These are phyloP conservation scores for Oehlia diaphana DNA, from an alignment of 192 early-diverging fungal species.

Conservation along the genomic window DNA sequence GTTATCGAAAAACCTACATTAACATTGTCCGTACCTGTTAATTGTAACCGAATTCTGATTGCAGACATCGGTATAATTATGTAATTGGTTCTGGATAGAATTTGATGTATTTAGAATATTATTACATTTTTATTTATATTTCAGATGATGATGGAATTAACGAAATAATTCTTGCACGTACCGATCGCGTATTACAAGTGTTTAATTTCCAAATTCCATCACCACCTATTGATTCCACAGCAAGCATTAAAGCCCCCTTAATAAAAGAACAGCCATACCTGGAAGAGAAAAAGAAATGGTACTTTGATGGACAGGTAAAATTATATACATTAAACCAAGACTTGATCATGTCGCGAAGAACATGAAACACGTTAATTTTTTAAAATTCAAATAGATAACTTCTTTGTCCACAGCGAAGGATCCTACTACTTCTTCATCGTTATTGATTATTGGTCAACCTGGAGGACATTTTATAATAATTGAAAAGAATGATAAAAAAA, in stretches of 20 bases:
- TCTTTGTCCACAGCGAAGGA: conserved; percentile 48
- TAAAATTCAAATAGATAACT: conserved; percentile 41
- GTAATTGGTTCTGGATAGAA: neutral
- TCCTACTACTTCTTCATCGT: conserved; percentile 38
- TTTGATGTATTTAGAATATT: neutral
- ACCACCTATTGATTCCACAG: conserved; percentile 13
- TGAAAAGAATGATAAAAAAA: conserved; percentile 38
- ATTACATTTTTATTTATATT: conserved; percentile 8
- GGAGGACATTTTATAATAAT: conserved; percentile 49
- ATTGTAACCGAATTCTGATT: conserved; percentile 56
- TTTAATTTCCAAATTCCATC: conserved; percentile 40
- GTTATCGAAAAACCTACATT: conserved; percentile 39
- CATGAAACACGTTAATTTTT: neutral
- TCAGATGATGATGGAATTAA: conserved; percentile 56
- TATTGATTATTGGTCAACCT: conserved; percentile 58
- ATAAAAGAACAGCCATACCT: conserved; percentile 20
- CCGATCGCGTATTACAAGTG: conserved; percentile 56
- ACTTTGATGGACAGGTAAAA: conserved; percentile 55
- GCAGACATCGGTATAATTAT: conserved; percentile 51
- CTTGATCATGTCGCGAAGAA: no score
- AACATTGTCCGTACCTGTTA: conserved; percentile 56
- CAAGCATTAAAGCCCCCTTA: neutral
- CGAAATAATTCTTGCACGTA: conserved; percentile 56
- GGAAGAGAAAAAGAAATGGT: conserved; percentile 53
- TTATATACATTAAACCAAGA: neutral